A percentile compares a stretch with the other conserved stretches of the same genome.
Evolutionary conservation across 148 eudicot genomes (phyloP).

Genomic region (Oxyria digyna): DNA sequence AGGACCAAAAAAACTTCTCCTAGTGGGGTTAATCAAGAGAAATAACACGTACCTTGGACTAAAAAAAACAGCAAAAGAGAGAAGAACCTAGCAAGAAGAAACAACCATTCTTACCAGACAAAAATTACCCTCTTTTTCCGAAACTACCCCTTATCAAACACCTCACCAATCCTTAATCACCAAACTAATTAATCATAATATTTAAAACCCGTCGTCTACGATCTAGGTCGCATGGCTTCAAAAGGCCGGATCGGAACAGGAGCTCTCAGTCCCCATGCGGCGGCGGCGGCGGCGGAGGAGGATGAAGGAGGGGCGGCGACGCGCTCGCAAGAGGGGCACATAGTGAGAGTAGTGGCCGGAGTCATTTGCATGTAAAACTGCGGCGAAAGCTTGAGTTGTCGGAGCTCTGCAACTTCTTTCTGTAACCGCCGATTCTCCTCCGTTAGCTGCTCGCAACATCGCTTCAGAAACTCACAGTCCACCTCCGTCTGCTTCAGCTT

Average conservation of each 20-base stretch:
- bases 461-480: conserved; percentile 51
- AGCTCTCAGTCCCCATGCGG: background rate
- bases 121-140: background rate
- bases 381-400: conserved; percentile 53
- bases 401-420: conserved; percentile 56
- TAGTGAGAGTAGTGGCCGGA: conserved; percentile 69
- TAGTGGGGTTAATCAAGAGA: background rate
- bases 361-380: conserved; percentile 75
- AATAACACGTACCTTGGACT: background rate
- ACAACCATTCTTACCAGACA: background rate
- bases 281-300: background rate
- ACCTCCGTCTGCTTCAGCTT: conserved; percentile 75
- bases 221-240: background rate
- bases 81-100: background rate
- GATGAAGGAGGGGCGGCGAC: conserved; percentile 14
- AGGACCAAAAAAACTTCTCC: conserved; percentile 3
- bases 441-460: conserved; percentile 55
- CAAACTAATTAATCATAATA: background rate
- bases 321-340: conserved; percentile 80
- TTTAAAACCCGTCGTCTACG: background rate
- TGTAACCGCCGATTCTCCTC: conserved; percentile 63
- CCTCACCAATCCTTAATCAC: background rate
- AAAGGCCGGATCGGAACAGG: conserved; percentile 8
- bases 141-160: background rate
- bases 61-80: background rate